These are phyloP conservation scores for Aspergillus sp. DNA, from an alignment of 2,329 filamentous ascomycete species.

Conservation along the genomic window DNA sequence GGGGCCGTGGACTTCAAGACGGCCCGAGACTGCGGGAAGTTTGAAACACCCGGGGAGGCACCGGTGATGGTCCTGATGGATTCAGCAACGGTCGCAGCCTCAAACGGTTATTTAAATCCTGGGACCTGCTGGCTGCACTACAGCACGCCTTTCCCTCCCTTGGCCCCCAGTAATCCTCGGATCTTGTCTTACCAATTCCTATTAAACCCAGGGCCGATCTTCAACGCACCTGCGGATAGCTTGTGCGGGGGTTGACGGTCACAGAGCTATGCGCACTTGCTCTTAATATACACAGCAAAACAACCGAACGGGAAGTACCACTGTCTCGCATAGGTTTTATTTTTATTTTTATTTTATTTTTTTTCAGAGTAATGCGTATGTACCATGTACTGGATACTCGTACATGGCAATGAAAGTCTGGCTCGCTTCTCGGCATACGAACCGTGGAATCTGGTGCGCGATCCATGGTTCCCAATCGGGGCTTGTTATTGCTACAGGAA, in stretches of 20 bases:
- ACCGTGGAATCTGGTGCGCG: conserved; percentile 1
- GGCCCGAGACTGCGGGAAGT: neutral
- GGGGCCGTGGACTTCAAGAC: neutral
- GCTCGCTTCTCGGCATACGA: neutral
- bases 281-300: neutral
- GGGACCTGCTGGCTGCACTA: neutral
- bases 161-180: neutral
- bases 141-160: neutral
- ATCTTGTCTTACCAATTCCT: no score
- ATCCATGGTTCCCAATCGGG: conserved; percentile 7
- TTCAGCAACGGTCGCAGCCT: neutral
- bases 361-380: neutral
- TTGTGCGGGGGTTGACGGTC: neutral
- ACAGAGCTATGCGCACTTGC: neutral
- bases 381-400: neutral
- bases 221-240: neutral
- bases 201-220: no score
- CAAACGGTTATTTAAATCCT: neutral
- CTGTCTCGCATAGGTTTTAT: no score
- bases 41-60: neutral
- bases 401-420: neutral
- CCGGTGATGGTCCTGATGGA: no score
- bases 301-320: neutral
- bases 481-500: conserved; percentile 11
- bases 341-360: no score